Base-by-base conservation (phyloP, 2,329 filamentous ascomycete species). In the Ophiostoma australiae region DNA sequence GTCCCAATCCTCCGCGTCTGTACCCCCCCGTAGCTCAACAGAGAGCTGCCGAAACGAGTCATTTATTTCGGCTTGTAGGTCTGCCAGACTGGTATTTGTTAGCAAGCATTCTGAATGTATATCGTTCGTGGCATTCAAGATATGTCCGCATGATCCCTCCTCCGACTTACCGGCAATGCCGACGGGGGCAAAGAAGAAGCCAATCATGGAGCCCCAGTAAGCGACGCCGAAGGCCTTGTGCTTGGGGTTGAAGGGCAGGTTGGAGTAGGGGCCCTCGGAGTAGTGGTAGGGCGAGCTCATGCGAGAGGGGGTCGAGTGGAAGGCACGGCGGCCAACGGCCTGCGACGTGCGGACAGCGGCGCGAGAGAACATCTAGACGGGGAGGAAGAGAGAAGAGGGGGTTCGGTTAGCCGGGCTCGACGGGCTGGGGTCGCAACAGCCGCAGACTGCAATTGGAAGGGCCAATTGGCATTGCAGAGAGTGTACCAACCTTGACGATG, bases 211-310 rank as follows among this genome's bases (percentile, higher is more conserved):
- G 74, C 80, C 80, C 91, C 93, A 96, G 89, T 91, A 99, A 83
- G 90, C 87, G 77, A 92, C 74, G 76, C 84, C 87, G 81, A 99
- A 99, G 84, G 86, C 91, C 84, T 89, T 92, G 80, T 90, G 94
- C 84, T 92, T 86, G 76, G 95, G 91, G 87, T 99, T 97, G 89
- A 99, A 99, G 76, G 95, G 95, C 76, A 99, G 84, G 88, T 97
- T 98, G 86, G 87, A 90, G 83, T 93, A 91, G 79, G 94, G 92
- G 75, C 94, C 95, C 86, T 98, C 94, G 77, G 94, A 91, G 86
- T 99, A 99, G 87, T 99, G 95, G 90, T 97, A 97, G 75, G 94
- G 94, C 80, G 92, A 96, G 78, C 86, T 88, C 80, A 97, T 84
- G 82, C 92, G 93, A 80, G 91, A 74, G 73, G 92, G 92, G 81